A percentile compares a stretch with the other conserved stretches of the same genome.
phyloP scores from a whole-genome alignment of 352 stramenopile genomes.

The Phytopythium chamaehyphon region DNA sequence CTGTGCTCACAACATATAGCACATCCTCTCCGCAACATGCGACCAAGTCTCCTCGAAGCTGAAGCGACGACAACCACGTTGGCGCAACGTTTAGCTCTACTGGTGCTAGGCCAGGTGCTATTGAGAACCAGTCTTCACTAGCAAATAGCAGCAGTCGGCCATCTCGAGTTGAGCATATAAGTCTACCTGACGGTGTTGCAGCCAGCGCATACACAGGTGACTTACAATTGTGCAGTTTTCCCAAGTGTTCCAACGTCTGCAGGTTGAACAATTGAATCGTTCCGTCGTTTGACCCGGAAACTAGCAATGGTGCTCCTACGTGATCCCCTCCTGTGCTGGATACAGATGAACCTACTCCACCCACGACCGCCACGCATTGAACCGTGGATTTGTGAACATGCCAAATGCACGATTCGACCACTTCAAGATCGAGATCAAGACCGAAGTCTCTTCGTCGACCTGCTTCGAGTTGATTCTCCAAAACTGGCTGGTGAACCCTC shows the following conservation, averaged over 20 bases:
- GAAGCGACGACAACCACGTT: constrained; percentile 64
- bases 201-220: constrained; percentile 54
- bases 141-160: constrained; percentile 48
- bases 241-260: constrained; percentile 34
- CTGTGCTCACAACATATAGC: constrained; percentile 51
- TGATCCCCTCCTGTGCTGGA: not conserved
- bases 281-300: constrained; percentile 70
- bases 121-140: constrained; percentile 10
- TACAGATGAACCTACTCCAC: not conserved
- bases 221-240: constrained; percentile 32
- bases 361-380: constrained; percentile 36
- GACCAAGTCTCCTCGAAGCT: constrained; percentile 32
- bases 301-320: constrained; percentile 18
- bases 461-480: not conserved
- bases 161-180: constrained; percentile 70
- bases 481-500: constrained; percentile 12
- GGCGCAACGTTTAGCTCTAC: constrained; percentile 36
- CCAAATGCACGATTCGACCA: constrained; percentile 9
- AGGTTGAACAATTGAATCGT: constrained; percentile 69
- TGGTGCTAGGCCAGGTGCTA: not conserved
- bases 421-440: not conserved
- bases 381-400: constrained; percentile 49
- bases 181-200: constrained; percentile 14
- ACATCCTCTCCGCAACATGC: constrained; percentile 57
- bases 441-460: not conserved